Base-by-base conservation (phyloP, 2,329 filamentous ascomycete species). In the Hypoxylon sp. region DNA sequence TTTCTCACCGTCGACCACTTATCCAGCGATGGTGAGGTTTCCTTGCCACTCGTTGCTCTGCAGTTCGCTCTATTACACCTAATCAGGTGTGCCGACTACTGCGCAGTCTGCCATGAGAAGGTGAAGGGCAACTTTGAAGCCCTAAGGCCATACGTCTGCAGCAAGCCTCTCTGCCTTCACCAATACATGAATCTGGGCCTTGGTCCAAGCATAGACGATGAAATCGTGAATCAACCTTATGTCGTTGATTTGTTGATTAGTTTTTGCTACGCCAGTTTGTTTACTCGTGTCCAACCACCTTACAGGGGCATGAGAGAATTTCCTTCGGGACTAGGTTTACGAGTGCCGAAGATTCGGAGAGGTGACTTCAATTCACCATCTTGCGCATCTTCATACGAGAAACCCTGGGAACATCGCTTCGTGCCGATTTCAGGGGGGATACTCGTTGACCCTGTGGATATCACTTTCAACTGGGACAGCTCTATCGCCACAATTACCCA, bases 161-260 rank as follows among this genome's bases (percentile, higher is more conserved):
- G 87, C 21, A 85, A 87, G 11, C 82, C 85, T 1, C 82, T 97
- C 2, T 97, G 94, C 73, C 81, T 97, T 3, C 97, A 92, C 73
- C 94, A 97, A 74, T 97, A 96, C 79, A 91, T 97, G 84, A 84
- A 87, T 14, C 82, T 96, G n/a, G 93, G 93, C 0, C 90, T 97
- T 73, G 94, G 94, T 0, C 91, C 92, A 1, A 93, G 88, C 71
- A 88, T 97, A 60, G 94, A 97, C 75, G 89, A 94, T 74, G 93
- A 97, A 74, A 91, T 97, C 21, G 74, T 91, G 25, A 87, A 87
- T 11, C 91, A 94, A 74, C 92, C 93, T 1, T 88, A 89, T 60
- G 93, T 97, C 0, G 91, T 97, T 11, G 94, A 97, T 74, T 83
- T 97, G 1, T 84, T 97, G 0, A 79, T 96, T 48, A 94, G 89